phyloP scores from a whole-genome alignment of 2,329 filamentous ascomycete species.

The Beauveria sp. region DNA sequence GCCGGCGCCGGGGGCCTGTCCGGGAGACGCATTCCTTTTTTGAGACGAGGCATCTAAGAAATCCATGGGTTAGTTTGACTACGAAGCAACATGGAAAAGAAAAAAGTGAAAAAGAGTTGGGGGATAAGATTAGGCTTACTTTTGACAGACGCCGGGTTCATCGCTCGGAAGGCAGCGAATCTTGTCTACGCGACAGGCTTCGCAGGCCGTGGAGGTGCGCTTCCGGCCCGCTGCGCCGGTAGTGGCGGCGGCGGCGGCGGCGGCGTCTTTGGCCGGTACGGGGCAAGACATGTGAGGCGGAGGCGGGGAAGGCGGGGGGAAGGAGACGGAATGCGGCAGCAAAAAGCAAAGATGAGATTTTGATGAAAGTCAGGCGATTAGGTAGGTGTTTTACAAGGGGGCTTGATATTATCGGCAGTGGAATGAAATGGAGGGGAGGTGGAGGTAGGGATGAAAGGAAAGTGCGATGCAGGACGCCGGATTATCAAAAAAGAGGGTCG shows the following conservation, averaged over 20 bases:
- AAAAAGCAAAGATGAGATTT: no score
- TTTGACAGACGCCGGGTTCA: conserved; percentile 1
- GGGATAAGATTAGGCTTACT: background rate
- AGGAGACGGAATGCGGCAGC: no score
- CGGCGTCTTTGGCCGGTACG: background rate
- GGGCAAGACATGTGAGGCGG: background rate
- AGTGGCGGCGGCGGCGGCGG: background rate
- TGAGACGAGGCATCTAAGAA: conserved; percentile 39
- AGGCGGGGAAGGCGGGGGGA: background rate
- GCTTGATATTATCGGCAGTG: background rate
- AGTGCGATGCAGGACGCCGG: no score
- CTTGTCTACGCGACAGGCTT: conserved; percentile 5
- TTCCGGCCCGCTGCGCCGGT: background rate
- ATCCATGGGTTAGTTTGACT: background rate
- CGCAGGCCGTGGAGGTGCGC: conserved; percentile 3
- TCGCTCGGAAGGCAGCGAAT: conserved; percentile 7
- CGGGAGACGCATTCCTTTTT: conserved; percentile 47
- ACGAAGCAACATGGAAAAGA: background rate
- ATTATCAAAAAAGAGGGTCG: background rate
- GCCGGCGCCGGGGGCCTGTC: conserved; percentile 40
- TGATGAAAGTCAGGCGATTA: no score
- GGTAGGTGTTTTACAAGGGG: no score
- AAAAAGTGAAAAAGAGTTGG: background rate
- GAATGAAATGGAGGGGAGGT: no score
- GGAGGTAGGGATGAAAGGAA: no score